A percentile compares a stretch with the other conserved stretches of the same genome.
Conservation (phyloP, 768 basidiomycete genomes). For the Hemileccinum impolitum region DNA sequence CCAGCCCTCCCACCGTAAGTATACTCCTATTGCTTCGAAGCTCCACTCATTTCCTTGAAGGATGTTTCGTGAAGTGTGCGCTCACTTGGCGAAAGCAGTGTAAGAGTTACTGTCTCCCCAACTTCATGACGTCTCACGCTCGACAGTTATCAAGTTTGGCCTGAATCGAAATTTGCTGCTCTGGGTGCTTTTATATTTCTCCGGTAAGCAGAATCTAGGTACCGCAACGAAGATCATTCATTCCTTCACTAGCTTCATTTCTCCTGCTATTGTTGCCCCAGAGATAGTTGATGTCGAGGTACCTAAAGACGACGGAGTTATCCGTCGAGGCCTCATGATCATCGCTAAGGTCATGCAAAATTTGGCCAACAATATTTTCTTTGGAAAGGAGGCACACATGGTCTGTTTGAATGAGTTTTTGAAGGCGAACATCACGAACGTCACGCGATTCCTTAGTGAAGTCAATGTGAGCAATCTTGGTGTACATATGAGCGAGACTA, state of each 20-base stretch:
- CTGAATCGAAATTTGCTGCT: conserved; percentile 75
- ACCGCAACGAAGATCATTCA: conserved; percentile 1
- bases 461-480: conserved; percentile 50
- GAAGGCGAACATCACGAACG: conserved; percentile 61
- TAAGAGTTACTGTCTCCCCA: conserved; percentile 37
- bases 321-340: conserved; percentile 77
- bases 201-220: conserved; percentile 41
- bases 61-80: conserved; percentile 83
- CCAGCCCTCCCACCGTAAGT: conserved; percentile 73
- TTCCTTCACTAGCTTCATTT: conserved; percentile 66
- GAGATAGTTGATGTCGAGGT: conserved; percentile 81
- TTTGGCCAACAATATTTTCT: conserved; percentile 90
- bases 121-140: conserved; percentile 12
- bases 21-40: neutral
- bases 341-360: conserved; percentile 93
- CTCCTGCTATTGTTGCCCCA: conserved; percentile 85
- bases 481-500: neutral
- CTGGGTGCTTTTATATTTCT: conserved; percentile 91
- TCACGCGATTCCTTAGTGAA: conserved; percentile 76
- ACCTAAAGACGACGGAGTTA: conserved; percentile 54
- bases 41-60: conserved; percentile 35
- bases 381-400: conserved; percentile 90
- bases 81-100: conserved; percentile 77
- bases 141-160: conserved; percentile 62
- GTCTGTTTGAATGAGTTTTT: conserved; percentile 74